Percentiles rank a stretch among this genome's conserved stretches.
Conservation (phyloP, 805 yeast genomes). For the Candida wancherniae region DNA sequence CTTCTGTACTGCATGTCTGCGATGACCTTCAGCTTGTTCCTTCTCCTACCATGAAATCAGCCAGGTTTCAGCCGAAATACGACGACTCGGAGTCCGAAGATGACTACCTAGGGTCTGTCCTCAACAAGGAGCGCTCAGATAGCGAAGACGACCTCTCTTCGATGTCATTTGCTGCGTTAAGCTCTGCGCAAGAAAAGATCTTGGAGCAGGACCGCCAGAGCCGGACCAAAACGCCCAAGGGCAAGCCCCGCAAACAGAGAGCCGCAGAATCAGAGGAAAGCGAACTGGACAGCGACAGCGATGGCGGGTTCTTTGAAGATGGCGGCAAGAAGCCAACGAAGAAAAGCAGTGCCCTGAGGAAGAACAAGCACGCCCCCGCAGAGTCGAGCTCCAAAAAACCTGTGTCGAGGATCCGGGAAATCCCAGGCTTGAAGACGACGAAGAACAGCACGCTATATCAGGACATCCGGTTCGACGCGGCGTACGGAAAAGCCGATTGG, state of each 20-base stretch:
- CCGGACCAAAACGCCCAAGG: conserved; percentile 11
- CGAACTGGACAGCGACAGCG: conserved; percentile 15
- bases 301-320: conserved; percentile 12
- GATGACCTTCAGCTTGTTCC: background rate
- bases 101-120: conserved; percentile 16
- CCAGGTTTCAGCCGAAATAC: conserved; percentile 10
- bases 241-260: conserved; percentile 7
- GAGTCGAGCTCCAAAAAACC: conserved; percentile 72
- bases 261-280: conserved; percentile 10
- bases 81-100: conserved; percentile 18
- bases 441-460: conserved; percentile 46
- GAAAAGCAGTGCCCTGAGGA: conserved; percentile 14
- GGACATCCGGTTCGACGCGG: conserved; percentile 89
- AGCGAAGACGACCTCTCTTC: conserved; percentile 44
- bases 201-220: conserved; percentile 17
- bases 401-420: conserved; percentile 64
- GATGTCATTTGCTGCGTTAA: conserved; percentile 62
- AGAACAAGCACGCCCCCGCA: conserved; percentile 80
- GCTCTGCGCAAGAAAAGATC: conserved; percentile 52
- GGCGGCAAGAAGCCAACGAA: conserved; percentile 19
- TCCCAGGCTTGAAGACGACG: conserved; percentile 56
- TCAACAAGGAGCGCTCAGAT: conserved; percentile 9
- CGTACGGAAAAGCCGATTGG: conserved; percentile 78
- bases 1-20: background rate
- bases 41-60: conserved; percentile 5